phyloP scores from a whole-genome alignment of 2,329 filamentous ascomycete species.

The Botrytis byssoidea region DNA sequence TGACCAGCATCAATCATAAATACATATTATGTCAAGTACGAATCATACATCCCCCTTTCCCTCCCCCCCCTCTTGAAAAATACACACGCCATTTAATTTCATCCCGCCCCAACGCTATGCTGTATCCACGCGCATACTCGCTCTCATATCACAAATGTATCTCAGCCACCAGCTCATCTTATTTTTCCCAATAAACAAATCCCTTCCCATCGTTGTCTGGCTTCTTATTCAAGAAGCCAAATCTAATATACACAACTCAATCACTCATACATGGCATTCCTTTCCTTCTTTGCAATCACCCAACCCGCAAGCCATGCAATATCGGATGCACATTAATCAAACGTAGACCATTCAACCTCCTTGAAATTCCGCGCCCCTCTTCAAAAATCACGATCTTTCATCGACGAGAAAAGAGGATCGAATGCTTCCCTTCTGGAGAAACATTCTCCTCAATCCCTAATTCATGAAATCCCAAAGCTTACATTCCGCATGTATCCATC shows the following conservation, averaged over 20 bases:
- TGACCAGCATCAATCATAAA: background rate
- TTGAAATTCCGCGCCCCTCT: background rate
- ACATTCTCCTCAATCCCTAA: background rate
- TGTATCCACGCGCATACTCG: background rate
- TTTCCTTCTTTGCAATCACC: background rate
- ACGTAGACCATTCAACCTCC: background rate
- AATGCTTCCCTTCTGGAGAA: background rate
- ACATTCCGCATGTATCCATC: background rate
- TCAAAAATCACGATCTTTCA: background rate
- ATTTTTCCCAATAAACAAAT: background rate
- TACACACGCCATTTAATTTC: background rate
- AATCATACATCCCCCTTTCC: background rate
- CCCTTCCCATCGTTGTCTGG: background rate
- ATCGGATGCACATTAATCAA: background rate
- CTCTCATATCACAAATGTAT: background rate
- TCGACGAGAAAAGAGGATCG: background rate
- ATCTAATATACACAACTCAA: constrained; percentile 5
- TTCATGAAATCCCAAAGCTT: background rate
- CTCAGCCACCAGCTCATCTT: background rate
- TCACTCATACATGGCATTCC: background rate
- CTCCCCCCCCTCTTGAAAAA: background rate
- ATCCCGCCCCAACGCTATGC: background rate
- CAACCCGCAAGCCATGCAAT: background rate
- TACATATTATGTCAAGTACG: background rate
- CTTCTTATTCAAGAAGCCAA: background rate